Conservation (phyloP, 306 rosid genomes). For the Rubus parviflorus region DNA sequence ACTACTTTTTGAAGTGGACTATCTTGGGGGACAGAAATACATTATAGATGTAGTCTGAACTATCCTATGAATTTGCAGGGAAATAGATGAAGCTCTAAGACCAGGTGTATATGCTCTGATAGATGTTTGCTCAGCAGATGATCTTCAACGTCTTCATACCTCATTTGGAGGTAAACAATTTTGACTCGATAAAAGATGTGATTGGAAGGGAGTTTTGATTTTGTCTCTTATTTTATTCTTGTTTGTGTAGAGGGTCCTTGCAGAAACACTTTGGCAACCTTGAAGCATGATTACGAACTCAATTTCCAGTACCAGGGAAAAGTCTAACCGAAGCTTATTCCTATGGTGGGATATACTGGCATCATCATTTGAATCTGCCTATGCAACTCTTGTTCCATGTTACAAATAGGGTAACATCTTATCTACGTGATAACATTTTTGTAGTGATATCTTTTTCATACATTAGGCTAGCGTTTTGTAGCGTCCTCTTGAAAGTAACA, state of each 20-base stretch:
- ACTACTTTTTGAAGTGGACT: not conserved
- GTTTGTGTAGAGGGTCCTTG: conserved; percentile 92
- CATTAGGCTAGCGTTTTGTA: conserved; percentile 11
- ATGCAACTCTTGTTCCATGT: conserved; percentile 8
- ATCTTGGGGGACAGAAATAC: not conserved
- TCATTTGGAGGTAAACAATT: conserved; percentile 72
- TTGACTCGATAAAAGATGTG: conserved; percentile 15
- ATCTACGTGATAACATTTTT: conserved; percentile 13
- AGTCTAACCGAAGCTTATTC: conserved; percentile 46
- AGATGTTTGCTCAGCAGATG: conserved; percentile 71
- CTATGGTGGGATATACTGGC: conserved; percentile 21
- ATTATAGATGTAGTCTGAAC: conserved; percentile 11
- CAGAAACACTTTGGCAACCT: conserved; percentile 68
- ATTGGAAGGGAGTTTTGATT: conserved; percentile 16
- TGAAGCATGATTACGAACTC: conserved; percentile 71
- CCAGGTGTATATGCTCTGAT: conserved; percentile 82
- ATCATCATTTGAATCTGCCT: conserved; percentile 6
- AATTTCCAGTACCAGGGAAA: conserved; percentile 79
- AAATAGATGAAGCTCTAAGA: conserved; percentile 80
- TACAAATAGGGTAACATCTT: conserved; percentile 15
- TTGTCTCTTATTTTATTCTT: conserved; percentile 14
- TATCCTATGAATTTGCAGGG: conserved; percentile 53
- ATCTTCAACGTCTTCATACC: conserved; percentile 93
- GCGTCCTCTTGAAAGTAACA: conserved; percentile 8
- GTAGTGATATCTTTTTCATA: conserved; percentile 1